Evolutionary conservation across 2,329 filamentous ascomycete genomes (phyloP).

Genomic region (Zymoseptoria brevis): DNA sequence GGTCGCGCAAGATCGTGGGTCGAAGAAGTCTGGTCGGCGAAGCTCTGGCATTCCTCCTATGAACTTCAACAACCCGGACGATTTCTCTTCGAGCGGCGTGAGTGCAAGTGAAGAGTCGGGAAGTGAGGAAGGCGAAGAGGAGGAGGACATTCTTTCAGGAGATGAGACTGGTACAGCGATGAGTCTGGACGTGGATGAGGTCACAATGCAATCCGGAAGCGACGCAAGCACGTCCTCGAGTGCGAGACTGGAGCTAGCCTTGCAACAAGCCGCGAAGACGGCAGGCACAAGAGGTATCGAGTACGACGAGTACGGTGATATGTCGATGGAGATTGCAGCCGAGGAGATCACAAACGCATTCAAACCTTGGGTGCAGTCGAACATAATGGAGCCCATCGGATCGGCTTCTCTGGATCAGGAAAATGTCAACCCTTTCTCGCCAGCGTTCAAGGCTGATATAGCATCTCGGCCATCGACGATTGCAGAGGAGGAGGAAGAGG

Average conservation of each 20-base stretch:
- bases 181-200: conserved; percentile 60
- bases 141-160: conserved; percentile 32
- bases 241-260: conserved; percentile 65
- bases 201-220: conserved; percentile 31
- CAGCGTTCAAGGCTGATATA: conserved; percentile 32
- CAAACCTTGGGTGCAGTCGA: conserved; percentile 60
- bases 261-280: conserved; percentile 64
- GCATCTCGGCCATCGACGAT: conserved; percentile 20
- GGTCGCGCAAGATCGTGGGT: conserved; percentile 57
- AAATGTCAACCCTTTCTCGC: conserved; percentile 43
- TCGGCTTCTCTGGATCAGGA: conserved; percentile 39
- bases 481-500: conserved; percentile 37
- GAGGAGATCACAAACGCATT: conserved; percentile 71
- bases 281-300: conserved; percentile 66
- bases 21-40: conserved; percentile 54
- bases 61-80: conserved; percentile 57
- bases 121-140: conserved; percentile 46
- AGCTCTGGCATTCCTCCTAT: conserved; percentile 60
- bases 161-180: conserved; percentile 73
- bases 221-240: conserved; percentile 57
- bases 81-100: conserved; percentile 68
- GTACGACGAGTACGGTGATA: conserved; percentile 47
- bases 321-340: conserved; percentile 47
- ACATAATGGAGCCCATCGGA: conserved; percentile 11
- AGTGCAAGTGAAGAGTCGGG: conserved; percentile 46